Conservation (phyloP, 2,329 filamentous ascomycete species). For the Ceratocystis eucalypticola region DNA sequence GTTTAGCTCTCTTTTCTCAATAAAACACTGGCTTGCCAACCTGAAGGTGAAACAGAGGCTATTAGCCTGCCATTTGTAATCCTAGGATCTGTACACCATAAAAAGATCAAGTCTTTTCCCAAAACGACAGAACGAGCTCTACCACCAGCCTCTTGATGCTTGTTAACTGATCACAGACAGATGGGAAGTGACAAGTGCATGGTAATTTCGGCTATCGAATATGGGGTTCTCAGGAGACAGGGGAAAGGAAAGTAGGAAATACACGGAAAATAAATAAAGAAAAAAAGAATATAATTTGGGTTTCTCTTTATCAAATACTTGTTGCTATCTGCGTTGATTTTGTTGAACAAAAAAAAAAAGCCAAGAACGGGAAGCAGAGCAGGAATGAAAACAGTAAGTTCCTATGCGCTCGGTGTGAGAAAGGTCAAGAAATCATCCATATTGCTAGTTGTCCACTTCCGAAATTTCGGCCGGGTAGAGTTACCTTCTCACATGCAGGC, state of each 20-base stretch:
- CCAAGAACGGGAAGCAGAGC: too few species aligned
- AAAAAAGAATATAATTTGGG: not conserved
- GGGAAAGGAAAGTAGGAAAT: not conserved
- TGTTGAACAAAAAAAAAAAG: too few species aligned
- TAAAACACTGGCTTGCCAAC: constrained; percentile 3
- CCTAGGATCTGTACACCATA: not conserved
- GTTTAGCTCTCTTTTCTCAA: not conserved
- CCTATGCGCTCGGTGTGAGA: not conserved
- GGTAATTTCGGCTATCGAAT: constrained; percentile 1
- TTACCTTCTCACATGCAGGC: not conserved
- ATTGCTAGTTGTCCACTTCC: not conserved
- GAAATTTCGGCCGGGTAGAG: not conserved
- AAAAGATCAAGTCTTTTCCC: not conserved
- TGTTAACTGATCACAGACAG: not conserved
- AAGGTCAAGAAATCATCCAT: not conserved
- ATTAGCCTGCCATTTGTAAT: not conserved
- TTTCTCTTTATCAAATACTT: not conserved
- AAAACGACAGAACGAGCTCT: not conserved
- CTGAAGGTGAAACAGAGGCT: constrained; percentile 6
- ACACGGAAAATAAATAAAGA: not conserved
- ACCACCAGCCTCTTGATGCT: not conserved
- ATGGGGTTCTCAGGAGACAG: not conserved
- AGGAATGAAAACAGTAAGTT: too few species aligned
- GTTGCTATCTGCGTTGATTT: not conserved
- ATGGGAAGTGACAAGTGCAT: not conserved